Percentiles rank a stretch among this genome's conserved stretches.
These are phyloP conservation scores for Balakata baccata DNA, from an alignment of 345 rosid genomes.

Conservation along the genomic window DNA sequence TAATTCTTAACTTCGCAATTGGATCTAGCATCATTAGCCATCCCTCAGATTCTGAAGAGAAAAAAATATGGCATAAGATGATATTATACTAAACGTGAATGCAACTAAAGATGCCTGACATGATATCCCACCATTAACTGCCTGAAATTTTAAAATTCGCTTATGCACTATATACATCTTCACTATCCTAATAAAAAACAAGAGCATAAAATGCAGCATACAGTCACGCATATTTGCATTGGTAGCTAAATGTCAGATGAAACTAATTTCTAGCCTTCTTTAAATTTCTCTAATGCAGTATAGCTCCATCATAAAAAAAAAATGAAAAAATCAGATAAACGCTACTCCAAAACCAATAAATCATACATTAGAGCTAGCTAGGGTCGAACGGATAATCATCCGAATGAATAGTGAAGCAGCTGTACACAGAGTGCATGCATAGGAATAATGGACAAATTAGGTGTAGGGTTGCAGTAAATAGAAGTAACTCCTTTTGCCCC, in stretches of 20 bases:
- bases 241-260: neutral
- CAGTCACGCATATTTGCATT: neutral
- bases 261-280: neutral
- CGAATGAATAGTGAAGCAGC: no score
- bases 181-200: neutral
- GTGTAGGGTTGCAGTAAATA: neutral
- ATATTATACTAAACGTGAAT: neutral
- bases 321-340: neutral
- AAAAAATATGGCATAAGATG: neutral
- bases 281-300: neutral
- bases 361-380: neutral
- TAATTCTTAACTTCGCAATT: constrained; percentile 37
- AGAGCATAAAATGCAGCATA: neutral
- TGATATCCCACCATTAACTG: neutral
- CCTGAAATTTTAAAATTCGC: neutral
- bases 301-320: neutral
- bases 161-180: neutral
- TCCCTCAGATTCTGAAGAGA: constrained; percentile 11
- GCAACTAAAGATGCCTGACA: neutral
- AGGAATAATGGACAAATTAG: neutral
- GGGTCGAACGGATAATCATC: neutral
- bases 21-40: constrained; percentile 40
- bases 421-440: neutral
- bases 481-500: neutral
- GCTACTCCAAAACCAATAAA: neutral